phyloP scores from a whole-genome alignment of 2,329 filamentous ascomycete genomes.

The Hymenoscyphus albidus region DNA sequence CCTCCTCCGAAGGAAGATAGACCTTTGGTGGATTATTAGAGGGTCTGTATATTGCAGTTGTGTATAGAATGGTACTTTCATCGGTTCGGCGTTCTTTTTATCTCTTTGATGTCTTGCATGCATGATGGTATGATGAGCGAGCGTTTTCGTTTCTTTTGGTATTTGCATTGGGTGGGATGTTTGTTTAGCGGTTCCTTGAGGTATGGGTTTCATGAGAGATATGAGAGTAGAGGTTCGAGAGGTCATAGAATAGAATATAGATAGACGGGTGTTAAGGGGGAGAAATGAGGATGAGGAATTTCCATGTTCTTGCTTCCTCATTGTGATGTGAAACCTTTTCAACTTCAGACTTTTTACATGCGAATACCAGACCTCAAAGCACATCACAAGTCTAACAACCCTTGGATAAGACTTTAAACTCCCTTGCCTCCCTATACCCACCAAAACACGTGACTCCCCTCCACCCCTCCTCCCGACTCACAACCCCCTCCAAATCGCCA shows the following conservation, averaged over 20 bases:
- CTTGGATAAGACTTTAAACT: too few relatives aligned
- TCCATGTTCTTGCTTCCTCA: background rate
- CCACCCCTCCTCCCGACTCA: too few relatives aligned
- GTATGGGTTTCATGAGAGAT: background rate
- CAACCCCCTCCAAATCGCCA: too few relatives aligned
- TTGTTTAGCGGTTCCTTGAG: background rate
- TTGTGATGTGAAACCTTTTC: background rate
- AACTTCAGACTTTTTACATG: too few relatives aligned
- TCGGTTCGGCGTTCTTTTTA: background rate
- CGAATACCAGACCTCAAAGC: too few relatives aligned
- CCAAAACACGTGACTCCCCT: too few relatives aligned
- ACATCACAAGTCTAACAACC: too few relatives aligned
- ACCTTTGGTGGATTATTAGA: conserved; percentile 4
- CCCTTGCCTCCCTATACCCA: too few relatives aligned
- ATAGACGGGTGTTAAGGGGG: background rate
- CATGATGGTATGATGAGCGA: background rate
- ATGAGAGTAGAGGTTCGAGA: background rate
- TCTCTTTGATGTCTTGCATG: background rate
- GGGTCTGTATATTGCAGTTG: background rate
- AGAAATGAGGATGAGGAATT: background rate
- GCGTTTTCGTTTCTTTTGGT: background rate
- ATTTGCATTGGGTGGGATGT: background rate
- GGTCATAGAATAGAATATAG: background rate
- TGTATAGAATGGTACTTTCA: background rate
- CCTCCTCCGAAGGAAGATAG: background rate